phyloP scores from a whole-genome alignment of 352 stramenopile genomes.

The Globisporangium mamillatum region DNA sequence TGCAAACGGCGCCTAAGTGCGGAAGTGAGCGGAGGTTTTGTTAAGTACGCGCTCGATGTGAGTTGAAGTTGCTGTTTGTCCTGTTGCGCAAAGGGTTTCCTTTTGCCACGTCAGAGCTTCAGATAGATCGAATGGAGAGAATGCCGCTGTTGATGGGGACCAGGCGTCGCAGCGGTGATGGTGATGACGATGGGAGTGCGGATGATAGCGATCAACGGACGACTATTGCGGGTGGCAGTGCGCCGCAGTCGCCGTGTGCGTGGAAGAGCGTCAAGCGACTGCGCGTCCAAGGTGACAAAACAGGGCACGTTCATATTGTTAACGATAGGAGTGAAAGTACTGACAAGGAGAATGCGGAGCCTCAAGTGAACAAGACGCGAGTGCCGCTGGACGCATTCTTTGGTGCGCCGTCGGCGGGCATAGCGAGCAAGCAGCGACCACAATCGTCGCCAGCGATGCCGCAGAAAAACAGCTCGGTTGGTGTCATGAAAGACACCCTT shows the following conservation, averaged over 20 bases:
- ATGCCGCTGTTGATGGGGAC: not conserved
- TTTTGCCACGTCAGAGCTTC: not conserved
- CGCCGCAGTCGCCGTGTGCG: conserved; percentile 33
- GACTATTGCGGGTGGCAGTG: conserved; percentile 27
- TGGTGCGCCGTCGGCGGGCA: no score
- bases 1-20: not conserved
- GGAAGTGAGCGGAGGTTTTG: not conserved
- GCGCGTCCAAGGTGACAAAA: not conserved
- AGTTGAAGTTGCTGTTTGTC: conserved; percentile 24
- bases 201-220: conserved; percentile 31
- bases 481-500: not conserved
- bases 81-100: not conserved
- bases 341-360: not conserved
- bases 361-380: not conserved
- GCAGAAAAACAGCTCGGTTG: not conserved
- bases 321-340: not conserved
- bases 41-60: not conserved
- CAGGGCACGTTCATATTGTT: not conserved
- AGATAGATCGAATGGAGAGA: not conserved
- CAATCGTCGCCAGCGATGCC: not conserved
- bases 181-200: not conserved
- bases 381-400: conserved; percentile 1
- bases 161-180: not conserved
- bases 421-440: no score
- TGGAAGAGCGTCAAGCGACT: conserved; percentile 1